Percentiles rank a stretch among this genome's conserved stretches.
Evolutionary conservation across 2,329 filamentous ascomycete species (phyloP).

Genomic region (Peltaster fructicola): DNA sequence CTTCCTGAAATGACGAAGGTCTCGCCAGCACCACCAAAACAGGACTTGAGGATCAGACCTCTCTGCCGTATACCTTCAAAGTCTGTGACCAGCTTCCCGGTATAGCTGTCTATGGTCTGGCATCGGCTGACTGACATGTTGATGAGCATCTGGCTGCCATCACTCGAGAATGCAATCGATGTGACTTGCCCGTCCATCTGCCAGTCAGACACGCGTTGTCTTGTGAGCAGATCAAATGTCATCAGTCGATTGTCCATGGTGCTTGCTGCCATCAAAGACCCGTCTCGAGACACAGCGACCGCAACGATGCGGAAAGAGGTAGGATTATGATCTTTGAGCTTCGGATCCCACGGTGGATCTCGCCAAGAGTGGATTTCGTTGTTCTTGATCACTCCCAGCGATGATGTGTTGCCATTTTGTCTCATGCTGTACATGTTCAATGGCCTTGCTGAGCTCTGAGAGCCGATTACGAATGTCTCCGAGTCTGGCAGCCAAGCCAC

Average conservation of each 20-base stretch:
- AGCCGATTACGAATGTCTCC: slow-evolving; percentile 59
- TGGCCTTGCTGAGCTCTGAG: slow-evolving; percentile 48
- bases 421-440: slow-evolving; percentile 37
- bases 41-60: slow-evolving; percentile 61
- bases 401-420: slow-evolving; percentile 1
- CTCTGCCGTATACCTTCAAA: slow-evolving; percentile 63
- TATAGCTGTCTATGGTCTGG: slow-evolving; percentile 59
- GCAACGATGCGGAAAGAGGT: slow-evolving; percentile 65
- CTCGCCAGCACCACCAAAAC: slow-evolving; percentile 78
- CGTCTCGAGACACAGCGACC: slow-evolving; percentile 65
- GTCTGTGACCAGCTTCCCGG: slow-evolving; percentile 50
- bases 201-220: slow-evolving; percentile 40
- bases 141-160: slow-evolving; percentile 66
- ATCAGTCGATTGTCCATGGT: slow-evolving; percentile 53
- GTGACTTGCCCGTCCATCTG: slow-evolving; percentile 52
- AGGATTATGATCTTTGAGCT: slow-evolving; percentile 35
- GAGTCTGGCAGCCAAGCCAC: slow-evolving; percentile 80
- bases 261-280: slow-evolving; percentile 61
- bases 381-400: slow-evolving; percentile 8
- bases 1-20: slow-evolving; percentile 85
- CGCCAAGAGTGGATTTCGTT: slow-evolving; percentile 18
- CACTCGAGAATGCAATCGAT: slow-evolving; percentile 62
- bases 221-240: slow-evolving; percentile 64
- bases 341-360: slow-evolving; percentile 29
- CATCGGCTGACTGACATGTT: slow-evolving; percentile 58